Base-by-base conservation (phyloP, 306 rosid genomes). In the Vigna nakashimae region DNA sequence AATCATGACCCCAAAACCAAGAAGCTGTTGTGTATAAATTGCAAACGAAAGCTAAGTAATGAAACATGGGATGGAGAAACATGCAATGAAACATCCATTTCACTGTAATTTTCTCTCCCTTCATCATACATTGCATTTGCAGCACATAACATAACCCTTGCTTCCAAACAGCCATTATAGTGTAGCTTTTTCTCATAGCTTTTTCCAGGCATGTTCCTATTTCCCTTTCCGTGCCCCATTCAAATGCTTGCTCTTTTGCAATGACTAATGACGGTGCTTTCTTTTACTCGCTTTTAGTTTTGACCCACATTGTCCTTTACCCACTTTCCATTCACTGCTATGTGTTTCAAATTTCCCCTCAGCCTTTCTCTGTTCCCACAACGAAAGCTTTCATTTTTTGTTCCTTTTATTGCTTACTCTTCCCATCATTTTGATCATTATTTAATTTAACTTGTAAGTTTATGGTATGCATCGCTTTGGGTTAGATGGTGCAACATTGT, bases 71-170 rank as follows among this genome's bases (percentile, higher is more conserved):
- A 45, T 4, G 36, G 38, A 8, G 30, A 28, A 14, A 28, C 65
- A 58, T 58, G 65, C 3, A 26, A 26, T 2, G 28, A n/a, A 1
- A 12, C 71, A 59, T 48, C 59, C 68, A 16, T 82, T 79, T 65
- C 57, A 75, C 45, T n/a, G 60, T 28, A 64, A 22, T 32, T 14
- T 55, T 65, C 14, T 32, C 58, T 28, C 55, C 50, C 38, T 67
- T 59, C 78, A 46, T 16, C 40, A 48, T 49, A 51, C 75, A 77
- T 36, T 69, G 79, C 84, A 80, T 72, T 84, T 82, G 13, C 86
- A 75, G 38, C 69, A 45, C 56, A 14, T 4, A 5, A 76, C 71
- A 70, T 77, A 59, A 65, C 55, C 72, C 32, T 28, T 64, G 52
- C 80, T 71, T 80, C 50, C 45, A 38, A 26, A 56, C 77, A 43